Percentiles rank a stretch among this genome's conserved stretches.
These are phyloP conservation scores for Trametes coccinea DNA, from an alignment of 768 basidiomycete species.

Conservation along the genomic window DNA sequence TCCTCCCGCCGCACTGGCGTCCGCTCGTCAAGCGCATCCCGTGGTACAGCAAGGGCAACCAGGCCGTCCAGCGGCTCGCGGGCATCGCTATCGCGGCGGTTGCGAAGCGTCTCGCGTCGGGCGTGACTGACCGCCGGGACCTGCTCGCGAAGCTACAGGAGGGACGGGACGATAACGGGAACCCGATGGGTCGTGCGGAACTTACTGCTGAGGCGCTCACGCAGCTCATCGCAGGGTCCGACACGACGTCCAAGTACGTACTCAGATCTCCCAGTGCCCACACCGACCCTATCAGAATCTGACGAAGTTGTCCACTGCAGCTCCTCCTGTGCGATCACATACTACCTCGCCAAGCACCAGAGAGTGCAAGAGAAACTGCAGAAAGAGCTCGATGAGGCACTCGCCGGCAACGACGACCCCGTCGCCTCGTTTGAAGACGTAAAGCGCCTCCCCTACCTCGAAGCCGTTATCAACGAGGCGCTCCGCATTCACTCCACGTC, in stretches of 20 bases:
- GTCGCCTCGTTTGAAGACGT: conserved; percentile 66
- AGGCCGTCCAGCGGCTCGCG: conserved; percentile 70
- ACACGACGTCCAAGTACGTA: conserved; percentile 89
- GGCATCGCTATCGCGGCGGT: conserved; percentile 74
- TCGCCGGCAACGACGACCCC: conserved; percentile 60
- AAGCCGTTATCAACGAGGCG: conserved; percentile 86
- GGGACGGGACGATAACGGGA: conserved; percentile 77
- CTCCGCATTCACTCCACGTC: conserved; percentile 85
- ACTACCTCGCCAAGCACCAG: conserved; percentile 74
- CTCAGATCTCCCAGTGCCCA: not conserved
- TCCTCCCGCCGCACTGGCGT: conserved; percentile 69
- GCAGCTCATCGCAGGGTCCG: conserved; percentile 84
- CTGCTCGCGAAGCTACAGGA: conserved; percentile 78
- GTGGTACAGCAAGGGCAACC: conserved; percentile 71
- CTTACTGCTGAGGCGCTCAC: conserved; percentile 88
- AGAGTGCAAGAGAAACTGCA: conserved; percentile 69
- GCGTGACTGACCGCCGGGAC: conserved; percentile 69
- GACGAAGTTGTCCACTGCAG: conserved; percentile 36
- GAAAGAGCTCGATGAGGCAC: conserved; percentile 64
- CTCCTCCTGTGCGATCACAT: conserved; percentile 88
- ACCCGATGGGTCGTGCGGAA: conserved; percentile 78
- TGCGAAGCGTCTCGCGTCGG: conserved; percentile 61
- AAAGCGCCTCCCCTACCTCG: conserved; percentile 75
- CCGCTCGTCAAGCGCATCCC: conserved; percentile 64
- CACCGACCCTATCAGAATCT: not conserved